Percentiles rank a stretch among this genome's conserved stretches.
Conservation (phyloP, 2,329 filamentous ascomycete species). For the Aspergillus fumigatiaffinis region DNA sequence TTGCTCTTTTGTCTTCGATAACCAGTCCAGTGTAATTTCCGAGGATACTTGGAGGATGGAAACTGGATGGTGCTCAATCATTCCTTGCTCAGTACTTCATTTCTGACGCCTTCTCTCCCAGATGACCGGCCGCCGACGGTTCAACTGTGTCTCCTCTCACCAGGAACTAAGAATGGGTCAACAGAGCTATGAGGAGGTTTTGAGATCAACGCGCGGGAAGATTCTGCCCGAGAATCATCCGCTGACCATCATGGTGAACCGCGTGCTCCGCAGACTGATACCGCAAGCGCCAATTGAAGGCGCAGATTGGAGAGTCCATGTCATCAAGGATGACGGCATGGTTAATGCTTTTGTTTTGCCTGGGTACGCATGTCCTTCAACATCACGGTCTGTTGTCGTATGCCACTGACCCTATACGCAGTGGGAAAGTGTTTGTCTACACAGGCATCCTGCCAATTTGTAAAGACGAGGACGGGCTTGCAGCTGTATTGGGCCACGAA, state of each 20-base stretch:
- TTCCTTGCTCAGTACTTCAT: background rate
- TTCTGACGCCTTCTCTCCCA: conserved; percentile 17
- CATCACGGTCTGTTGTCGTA: background rate
- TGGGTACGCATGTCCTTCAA: conserved; percentile 36
- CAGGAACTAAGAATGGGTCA: conserved; percentile 44
- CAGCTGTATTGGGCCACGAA: conserved; percentile 60
- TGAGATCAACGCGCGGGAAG: conserved; percentile 43
- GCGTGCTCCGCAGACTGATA: conserved; percentile 52
- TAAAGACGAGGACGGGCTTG: conserved; percentile 54
- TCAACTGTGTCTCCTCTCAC: conserved; percentile 51
- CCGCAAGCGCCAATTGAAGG: conserved; percentile 47
- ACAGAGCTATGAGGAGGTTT: conserved; percentile 45
- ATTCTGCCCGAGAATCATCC: conserved; percentile 51
- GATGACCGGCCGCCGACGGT: conserved; percentile 54
- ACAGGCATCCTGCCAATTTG: conserved; percentile 58
- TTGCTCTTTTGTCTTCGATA: background rate
- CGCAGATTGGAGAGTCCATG: conserved; percentile 54
- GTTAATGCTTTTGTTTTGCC: conserved; percentile 62
- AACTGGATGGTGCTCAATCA: background rate
- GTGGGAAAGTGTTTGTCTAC: conserved; percentile 62
- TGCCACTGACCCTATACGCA: conserved; percentile 14
- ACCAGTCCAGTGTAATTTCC: background rate
- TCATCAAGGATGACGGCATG: conserved; percentile 48
- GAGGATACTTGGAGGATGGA: background rate
- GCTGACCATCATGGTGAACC: conserved; percentile 46